A percentile compares a stretch with the other conserved stretches of the same genome.
Conservation (phyloP, 495 filamentous ascomycete species). For the Neurospora sp. region DNA sequence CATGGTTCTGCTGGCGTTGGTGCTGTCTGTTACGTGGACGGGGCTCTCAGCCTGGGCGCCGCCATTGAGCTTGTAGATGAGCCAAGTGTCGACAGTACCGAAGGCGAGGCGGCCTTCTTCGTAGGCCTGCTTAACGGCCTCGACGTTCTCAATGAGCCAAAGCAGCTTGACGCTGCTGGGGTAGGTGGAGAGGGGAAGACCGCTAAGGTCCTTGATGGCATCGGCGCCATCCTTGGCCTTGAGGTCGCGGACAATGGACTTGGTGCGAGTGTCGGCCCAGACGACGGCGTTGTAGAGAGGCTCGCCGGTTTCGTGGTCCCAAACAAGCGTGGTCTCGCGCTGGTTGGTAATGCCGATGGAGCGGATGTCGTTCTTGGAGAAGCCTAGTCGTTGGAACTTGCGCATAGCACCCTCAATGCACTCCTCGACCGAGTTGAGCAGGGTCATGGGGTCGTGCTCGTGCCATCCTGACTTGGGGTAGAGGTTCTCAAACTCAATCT, state of each 20-base stretch:
- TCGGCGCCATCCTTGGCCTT: conserved; percentile 58
- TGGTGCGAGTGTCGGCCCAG: conserved; percentile 88
- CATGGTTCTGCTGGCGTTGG: conserved; percentile 92
- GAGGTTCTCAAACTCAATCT: conserved; percentile 82
- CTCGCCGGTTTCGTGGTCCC: conserved; percentile 81
- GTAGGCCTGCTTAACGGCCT: conserved; percentile 65
- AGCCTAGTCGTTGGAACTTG: conserved; percentile 59
- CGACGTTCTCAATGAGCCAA: conserved; percentile 71
- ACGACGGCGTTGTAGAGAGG: conserved; percentile 83
- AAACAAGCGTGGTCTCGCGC: conserved; percentile 85
- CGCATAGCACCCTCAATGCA: conserved; percentile 79
- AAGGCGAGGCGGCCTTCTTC: conserved; percentile 74
- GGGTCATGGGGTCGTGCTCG: conserved; percentile 79
- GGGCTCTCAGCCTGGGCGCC: conserved; percentile 47
- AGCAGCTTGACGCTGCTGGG: conserved; percentile 82
- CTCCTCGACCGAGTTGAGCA: conserved; percentile 66
- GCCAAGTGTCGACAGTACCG: conserved; percentile 90
- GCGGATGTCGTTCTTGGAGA: conserved; percentile 63
- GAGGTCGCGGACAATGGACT: conserved; percentile 67
- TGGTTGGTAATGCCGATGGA: conserved; percentile 91
- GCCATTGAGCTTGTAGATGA: conserved; percentile 84
- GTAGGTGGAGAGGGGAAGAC: conserved; percentile 86
- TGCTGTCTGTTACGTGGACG: conserved; percentile 76
- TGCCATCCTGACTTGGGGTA: conserved; percentile 91
- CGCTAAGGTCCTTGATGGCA: conserved; percentile 63